Base-by-base conservation (phyloP, 108 stramenopile species). In the Fragilaria crotonensis region DNA sequence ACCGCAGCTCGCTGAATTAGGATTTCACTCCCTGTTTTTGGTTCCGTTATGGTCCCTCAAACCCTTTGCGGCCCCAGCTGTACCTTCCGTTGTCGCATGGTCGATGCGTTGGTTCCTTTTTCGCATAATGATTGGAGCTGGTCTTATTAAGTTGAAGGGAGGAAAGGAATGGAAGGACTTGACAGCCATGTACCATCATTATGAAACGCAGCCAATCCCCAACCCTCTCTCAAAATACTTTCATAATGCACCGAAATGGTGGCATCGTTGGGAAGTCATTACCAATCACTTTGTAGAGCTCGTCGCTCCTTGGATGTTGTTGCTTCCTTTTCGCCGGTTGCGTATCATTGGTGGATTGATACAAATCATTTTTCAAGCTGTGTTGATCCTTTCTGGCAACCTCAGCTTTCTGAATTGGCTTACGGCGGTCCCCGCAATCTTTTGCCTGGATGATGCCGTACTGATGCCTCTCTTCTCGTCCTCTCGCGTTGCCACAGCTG, bases 111-210 rank as follows among this genome's bases (percentile, higher is more conserved):
- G 74, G 62, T 65, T 65, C 33, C 51, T 84, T 17, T 80, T 80
- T 66, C 74, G 79, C 19, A 84, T 84, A 45, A 84, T 84, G 83
- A 55, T 84, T 45, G 83, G 83, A 9, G 83, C 83, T 11, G 83
- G 83, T 27, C 51, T 84, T 0, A 84, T 84, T 49, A 84, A 84
- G 54, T 20, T 80, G 7, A 72, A 64, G 19, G 62, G 68, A 28
- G 61, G 66, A 5, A 77, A 85, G 0, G 79, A 85, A 48, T 85
- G 84, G 84, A 77, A 75, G 33, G 55, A 84, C 26, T 63, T 80
- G 63, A 78, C 71, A 0, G 61, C 83, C 22, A 84, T 84, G 83
- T 30, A 84, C 33, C 77, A 79, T 29, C 80, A 80, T 63, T 84
- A 84, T 53, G 79, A 84, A 64, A 84, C 83, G 20, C 83, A 80